These are phyloP conservation scores for Malania oleifera DNA, from an alignment of 164 flowering plant species.

Conservation along the genomic window DNA sequence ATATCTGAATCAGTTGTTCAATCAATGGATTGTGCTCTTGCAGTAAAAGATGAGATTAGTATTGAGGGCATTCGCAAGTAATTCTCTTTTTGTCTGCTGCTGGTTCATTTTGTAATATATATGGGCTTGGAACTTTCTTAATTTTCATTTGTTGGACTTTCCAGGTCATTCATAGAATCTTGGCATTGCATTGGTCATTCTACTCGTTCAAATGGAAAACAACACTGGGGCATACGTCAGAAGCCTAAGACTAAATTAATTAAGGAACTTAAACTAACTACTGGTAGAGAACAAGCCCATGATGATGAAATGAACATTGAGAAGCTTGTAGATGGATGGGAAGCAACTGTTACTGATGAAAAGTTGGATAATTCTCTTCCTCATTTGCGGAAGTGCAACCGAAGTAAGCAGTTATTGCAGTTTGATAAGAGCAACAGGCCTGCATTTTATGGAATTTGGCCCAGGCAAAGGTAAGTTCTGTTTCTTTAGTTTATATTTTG, in stretches of 20 bases:
- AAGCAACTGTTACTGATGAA: constrained; percentile 27
- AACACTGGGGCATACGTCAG: constrained; percentile 73
- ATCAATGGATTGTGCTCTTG: constrained; percentile 57
- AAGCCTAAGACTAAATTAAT: constrained; percentile 66
- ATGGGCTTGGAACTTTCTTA: not conserved
- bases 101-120: not conserved
- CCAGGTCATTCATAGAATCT: constrained; percentile 58
- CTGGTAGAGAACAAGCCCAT: constrained; percentile 22
- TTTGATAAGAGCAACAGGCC: constrained; percentile 90
- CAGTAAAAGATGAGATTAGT: constrained; percentile 22
- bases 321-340: constrained; percentile 50
- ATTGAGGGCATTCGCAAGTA: constrained; percentile 49
- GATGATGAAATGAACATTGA: constrained; percentile 38
- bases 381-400: constrained; percentile 21
- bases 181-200: constrained; percentile 54
- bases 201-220: constrained; percentile 35
- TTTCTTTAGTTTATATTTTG: no score
- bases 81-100: constrained; percentile 3
- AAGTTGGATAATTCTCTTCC: constrained; percentile 19
- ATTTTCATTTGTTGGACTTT: constrained; percentile 4
- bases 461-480: constrained; percentile 59
- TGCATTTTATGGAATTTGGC: constrained; percentile 91
- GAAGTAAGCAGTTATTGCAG: constrained; percentile 66
- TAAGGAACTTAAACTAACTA: constrained; percentile 67
- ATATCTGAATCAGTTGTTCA: constrained; percentile 34